Evolutionary conservation across 768 basidiomycete genomes (phyloP).

Genomic region (Russula sp.): DNA sequence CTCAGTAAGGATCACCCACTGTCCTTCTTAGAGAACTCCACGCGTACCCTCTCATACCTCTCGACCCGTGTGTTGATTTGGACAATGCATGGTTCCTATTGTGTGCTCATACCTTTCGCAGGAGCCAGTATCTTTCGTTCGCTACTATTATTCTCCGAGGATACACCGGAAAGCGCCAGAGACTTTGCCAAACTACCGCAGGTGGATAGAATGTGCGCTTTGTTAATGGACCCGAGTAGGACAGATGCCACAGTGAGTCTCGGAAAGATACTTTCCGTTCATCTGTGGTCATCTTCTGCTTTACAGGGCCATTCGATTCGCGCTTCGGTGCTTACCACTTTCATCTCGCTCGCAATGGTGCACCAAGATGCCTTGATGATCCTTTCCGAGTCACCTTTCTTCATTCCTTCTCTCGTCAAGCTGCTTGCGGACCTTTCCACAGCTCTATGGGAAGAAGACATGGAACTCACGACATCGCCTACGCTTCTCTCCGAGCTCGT

Average conservation of each 20-base stretch:
- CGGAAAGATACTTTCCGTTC: not conserved
- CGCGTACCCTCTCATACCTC: conserved; percentile 42
- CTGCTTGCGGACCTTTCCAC: conserved; percentile 46
- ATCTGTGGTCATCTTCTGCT: not conserved
- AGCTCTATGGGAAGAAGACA: conserved; percentile 62
- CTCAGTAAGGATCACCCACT: conserved; percentile 45
- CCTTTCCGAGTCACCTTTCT: conserved; percentile 40
- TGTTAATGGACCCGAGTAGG: conserved; percentile 24
- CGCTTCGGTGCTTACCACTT: conserved; percentile 33
- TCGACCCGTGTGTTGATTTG: conserved; percentile 34
- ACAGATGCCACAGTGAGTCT: conserved; percentile 23
- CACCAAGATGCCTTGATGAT: conserved; percentile 34
- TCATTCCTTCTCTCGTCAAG: conserved; percentile 60
- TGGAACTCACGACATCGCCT: conserved; percentile 33
- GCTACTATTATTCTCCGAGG: conserved; percentile 20
- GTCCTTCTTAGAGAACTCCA: conserved; percentile 36
- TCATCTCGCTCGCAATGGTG: conserved; percentile 34
- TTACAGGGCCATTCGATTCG: conserved; percentile 33
- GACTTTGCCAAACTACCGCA: conserved; percentile 25
- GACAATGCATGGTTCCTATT: conserved; percentile 40
- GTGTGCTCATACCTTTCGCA: not conserved
- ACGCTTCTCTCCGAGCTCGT: conserved; percentile 34
- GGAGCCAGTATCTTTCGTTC: conserved; percentile 13
- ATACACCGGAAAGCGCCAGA: conserved; percentile 11
- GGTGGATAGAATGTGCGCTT: conserved; percentile 27